Evolutionary conservation across 2,329 filamentous ascomycete genomes (phyloP), one percentile per base, ranked within the genome.

Genomic region (Aspergillus melleus): DNA sequence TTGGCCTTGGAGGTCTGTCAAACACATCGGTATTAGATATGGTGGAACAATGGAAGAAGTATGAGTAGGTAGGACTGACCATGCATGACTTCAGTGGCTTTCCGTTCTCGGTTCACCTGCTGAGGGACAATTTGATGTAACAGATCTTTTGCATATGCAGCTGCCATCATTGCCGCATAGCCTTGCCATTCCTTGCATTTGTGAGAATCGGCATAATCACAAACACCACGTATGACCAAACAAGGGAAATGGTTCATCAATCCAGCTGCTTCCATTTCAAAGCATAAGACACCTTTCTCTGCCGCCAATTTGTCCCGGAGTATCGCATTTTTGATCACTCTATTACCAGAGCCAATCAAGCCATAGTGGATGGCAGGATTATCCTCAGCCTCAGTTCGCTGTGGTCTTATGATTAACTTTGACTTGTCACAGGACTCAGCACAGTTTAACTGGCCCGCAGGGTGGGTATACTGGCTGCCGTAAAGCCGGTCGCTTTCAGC

Each of bases 141-240:
- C 10, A 29, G 2, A 16, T 51, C 62, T 46, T 61, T 63, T 39
- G 60, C 52, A 44, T 61, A 64, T 24, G 62, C 64, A n/a, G 60
- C 62, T n/a, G 64, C 64, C 3, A 52, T 44, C n/a, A 53, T 50
- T 12, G 58, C 58, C 20, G 60, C 62, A 58, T 61, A 58, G 4
- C 22, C 20, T 19, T 62, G 60, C 60, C 57, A 55, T n/a, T 32
- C 47, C 11, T 59, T 56, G 12, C 55, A 58, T 19, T 62, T 65
- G 29, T 60, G 61, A 2, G 63, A 63, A 22, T 65, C 63, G 3
- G 59, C 50, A 49, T 70, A 68, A 49, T 72, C 65, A 59, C 70
- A 70, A 20, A 70, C 67, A 1, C 68, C 68, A 5, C 68, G 61
- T 47, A 70, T 63, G 2, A 69, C 66, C 2, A 71, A 49, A 32